Evolutionary conservation across 2,329 filamentous ascomycete genomes (phyloP).

Genomic region (Dryadomyces quercus-mongolicae): DNA sequence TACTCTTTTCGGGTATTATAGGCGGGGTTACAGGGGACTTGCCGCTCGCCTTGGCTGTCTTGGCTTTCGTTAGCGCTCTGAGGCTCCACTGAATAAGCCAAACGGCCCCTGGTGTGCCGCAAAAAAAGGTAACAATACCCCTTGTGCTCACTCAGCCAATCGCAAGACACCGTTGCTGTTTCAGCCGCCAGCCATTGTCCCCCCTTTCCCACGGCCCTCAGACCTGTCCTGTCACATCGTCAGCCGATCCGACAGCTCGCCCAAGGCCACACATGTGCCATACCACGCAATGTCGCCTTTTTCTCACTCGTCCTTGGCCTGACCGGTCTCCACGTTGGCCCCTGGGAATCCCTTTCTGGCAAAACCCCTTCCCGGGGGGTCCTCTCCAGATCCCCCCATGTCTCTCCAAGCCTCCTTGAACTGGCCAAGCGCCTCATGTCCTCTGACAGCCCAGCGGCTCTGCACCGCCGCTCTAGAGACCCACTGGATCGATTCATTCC

Average conservation of each 20-base stretch:
- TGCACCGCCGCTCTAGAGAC: background rate
- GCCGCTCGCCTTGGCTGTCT: too few relatives aligned
- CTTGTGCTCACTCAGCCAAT: background rate
- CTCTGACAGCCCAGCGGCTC: background rate
- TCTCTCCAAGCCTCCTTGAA: too few relatives aligned
- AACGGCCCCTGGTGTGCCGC: background rate
- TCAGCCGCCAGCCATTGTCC: background rate
- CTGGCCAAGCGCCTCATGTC: too few relatives aligned
- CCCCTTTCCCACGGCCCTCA: slow-evolving; percentile 1
- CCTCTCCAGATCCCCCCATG: too few relatives aligned
- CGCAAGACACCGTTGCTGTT: background rate
- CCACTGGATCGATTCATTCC: slow-evolving; percentile 7
- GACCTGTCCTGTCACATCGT: slow-evolving; percentile 15
- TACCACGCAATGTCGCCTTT: too few relatives aligned
- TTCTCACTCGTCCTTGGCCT: too few relatives aligned
- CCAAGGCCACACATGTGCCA: background rate
- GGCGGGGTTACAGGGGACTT: too few relatives aligned
- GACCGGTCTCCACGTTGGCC: too few relatives aligned
- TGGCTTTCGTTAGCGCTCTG: too few relatives aligned
- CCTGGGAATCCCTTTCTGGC: too few relatives aligned
- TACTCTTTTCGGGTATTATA: too few relatives aligned
- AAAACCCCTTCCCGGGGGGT: too few relatives aligned
- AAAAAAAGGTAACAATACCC: background rate
- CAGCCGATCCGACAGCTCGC: slow-evolving; percentile 12
- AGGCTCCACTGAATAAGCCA: background rate